Evolutionary conservation across 345 rosid genomes (phyloP).

Genomic region (Raphanus raphanistrum): DNA sequence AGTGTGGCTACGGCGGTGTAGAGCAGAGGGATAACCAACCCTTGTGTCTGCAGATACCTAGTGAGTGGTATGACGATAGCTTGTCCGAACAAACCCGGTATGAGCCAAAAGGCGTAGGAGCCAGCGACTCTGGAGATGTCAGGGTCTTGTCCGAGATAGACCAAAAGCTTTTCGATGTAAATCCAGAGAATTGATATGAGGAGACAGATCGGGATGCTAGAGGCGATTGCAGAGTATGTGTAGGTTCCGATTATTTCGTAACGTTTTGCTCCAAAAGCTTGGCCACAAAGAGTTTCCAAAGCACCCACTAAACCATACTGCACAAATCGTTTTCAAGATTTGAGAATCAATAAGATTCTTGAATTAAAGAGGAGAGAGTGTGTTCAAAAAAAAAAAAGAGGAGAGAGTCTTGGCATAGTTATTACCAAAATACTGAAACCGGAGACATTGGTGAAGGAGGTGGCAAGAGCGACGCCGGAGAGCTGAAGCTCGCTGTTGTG

Average conservation of each 20-base stretch:
- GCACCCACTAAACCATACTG: conserved; percentile 33
- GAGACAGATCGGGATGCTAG: conserved; percentile 25
- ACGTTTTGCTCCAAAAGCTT: conserved; percentile 41
- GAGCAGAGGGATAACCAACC: conserved; percentile 33
- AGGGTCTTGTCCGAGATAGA: conserved; percentile 36
- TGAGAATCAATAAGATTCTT: not conserved
- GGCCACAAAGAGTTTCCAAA: conserved; percentile 36
- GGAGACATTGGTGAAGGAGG: conserved; percentile 31
- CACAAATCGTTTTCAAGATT: not conserved
- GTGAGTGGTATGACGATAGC: conserved; percentile 25
- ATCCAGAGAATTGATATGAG: conserved; percentile 30
- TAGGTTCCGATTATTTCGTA: conserved; percentile 26
- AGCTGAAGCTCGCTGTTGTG: conserved; percentile 31
- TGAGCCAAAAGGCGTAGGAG: conserved; percentile 31
- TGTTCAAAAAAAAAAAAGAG: too few relatives aligned
- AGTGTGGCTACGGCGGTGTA: conserved; percentile 24
- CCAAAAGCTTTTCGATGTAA: conserved; percentile 24
- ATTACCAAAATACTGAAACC: conserved; percentile 29
- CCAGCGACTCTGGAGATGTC: conserved; percentile 31
- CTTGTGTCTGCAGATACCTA: conserved; percentile 28
- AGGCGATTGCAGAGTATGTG: conserved; percentile 30
- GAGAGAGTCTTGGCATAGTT: not conserved
- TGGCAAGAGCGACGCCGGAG: conserved; percentile 34
- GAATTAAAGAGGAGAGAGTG: not conserved
- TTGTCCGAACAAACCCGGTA: conserved; percentile 33